Conservation (phyloP, 163 green algal genomes). For the Prototheca wickerhamii region DNA sequence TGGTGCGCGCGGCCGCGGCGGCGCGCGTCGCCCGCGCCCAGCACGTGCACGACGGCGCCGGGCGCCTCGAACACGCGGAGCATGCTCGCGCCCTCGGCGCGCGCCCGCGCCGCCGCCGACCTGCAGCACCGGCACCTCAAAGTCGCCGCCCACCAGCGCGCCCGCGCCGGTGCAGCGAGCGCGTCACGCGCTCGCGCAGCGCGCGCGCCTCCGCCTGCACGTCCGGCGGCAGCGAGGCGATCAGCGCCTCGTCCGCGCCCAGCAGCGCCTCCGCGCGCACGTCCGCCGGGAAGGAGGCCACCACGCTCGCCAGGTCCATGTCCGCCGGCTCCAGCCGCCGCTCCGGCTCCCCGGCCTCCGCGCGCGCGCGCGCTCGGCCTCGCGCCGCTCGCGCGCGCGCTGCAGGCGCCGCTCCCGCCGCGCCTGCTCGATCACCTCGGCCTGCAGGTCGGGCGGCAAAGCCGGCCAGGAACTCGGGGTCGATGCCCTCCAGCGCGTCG, state of each 20-base stretch:
- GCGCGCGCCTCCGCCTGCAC: conserved; percentile 64
- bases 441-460: conserved; percentile 75
- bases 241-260: conserved; percentile 53
- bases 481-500: conserved; percentile 57
- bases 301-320: conserved; percentile 68
- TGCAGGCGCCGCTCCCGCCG: conserved; percentile 25
- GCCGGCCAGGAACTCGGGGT: conserved; percentile 93
- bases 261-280: conserved; percentile 81
- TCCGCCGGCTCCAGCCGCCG: conserved; percentile 24
- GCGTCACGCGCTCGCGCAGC: conserved; percentile 29
- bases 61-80: too few species aligned
- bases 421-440: conserved; percentile 82
- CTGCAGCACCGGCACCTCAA: neutral
- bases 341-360: conserved; percentile 5
- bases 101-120: neutral
- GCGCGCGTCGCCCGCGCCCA: neutral
- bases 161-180: neutral
- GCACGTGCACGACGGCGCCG: neutral
- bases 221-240: conserved; percentile 65
- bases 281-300: conserved; percentile 81
- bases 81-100: neutral
- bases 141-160: neutral
- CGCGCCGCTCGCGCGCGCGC: neutral
- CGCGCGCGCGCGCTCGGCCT: conserved; percentile 8
- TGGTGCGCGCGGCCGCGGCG: neutral